phyloP scores from a whole-genome alignment of 257 asterid genomes.

The Perilla frutescens region DNA sequence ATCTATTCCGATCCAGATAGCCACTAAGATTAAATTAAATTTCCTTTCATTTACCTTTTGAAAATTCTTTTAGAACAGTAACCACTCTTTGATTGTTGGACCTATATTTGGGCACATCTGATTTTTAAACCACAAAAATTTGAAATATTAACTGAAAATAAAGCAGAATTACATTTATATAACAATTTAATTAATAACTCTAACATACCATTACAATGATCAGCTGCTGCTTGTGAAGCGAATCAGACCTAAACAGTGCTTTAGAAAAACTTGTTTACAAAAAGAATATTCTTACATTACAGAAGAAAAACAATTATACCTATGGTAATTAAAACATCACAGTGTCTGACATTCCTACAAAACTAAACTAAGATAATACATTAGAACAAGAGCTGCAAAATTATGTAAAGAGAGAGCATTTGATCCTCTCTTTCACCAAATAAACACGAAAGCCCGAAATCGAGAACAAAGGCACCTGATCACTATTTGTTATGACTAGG shows the following conservation, averaged over 20 bases:
- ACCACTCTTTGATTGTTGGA: too few relatives aligned
- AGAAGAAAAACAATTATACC: not conserved
- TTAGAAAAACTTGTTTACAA: not conserved
- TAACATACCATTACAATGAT: not conserved
- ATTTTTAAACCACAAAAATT: too few relatives aligned
- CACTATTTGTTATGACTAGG: slow-evolving; percentile 54
- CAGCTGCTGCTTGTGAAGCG: not conserved
- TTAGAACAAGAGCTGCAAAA: slow-evolving; percentile 23
- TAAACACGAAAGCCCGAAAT: not conserved
- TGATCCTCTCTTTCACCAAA: slow-evolving; percentile 31
- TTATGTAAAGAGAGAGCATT: slow-evolving; percentile 32
- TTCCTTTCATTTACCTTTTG: too few relatives aligned
- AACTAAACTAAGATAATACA: not conserved
- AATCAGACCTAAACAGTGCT: not conserved
- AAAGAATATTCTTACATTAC: not conserved
- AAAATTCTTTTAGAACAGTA: too few relatives aligned
- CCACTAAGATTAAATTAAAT: too few relatives aligned
- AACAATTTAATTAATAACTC: not conserved
- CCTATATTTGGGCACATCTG: too few relatives aligned
- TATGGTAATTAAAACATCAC: not conserved
- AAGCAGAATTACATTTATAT: not conserved
- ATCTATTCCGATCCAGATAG: too few relatives aligned
- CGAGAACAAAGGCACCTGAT: slow-evolving; percentile 4
- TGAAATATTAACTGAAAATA: too few relatives aligned
- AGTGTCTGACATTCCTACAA: not conserved